phyloP scores from a whole-genome alignment of 2,329 filamentous ascomycete genomes.

The Cryphonectria carpinicola region DNA sequence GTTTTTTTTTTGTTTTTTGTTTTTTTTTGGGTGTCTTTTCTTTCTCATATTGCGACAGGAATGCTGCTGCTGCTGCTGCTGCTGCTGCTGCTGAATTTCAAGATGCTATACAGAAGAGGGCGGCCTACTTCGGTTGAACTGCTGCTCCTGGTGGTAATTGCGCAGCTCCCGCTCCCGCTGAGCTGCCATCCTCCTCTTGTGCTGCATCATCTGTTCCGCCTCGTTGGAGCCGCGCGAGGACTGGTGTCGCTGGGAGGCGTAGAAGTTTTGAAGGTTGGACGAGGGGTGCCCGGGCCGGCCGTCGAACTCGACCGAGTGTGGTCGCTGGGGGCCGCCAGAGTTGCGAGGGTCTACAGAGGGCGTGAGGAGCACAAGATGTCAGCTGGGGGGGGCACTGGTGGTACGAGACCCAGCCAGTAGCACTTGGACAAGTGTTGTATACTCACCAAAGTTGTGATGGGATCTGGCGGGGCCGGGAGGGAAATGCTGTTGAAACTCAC shows the following conservation, averaged over 20 bases:
- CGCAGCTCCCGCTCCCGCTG: slow-evolving; percentile 98
- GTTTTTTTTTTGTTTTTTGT: slow-evolving; percentile 36
- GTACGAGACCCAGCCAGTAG: slow-evolving; percentile 36
- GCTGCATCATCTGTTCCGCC: slow-evolving; percentile 98
- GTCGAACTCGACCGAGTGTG: slow-evolving; percentile 26
- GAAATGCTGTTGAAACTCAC: slow-evolving; percentile 76
- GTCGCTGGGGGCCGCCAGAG: slow-evolving; percentile 27
- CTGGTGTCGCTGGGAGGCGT: slow-evolving; percentile 91
- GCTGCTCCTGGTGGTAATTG: slow-evolving; percentile 99
- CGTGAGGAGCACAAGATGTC: slow-evolving; percentile 13
- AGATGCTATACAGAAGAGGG: slow-evolving; percentile 73
- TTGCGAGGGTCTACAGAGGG: slow-evolving; percentile 27
- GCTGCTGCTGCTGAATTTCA: slow-evolving; percentile 28
- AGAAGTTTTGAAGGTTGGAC: slow-evolving; percentile 89
- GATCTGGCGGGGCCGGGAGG: slow-evolving; percentile 55
- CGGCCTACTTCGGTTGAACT: slow-evolving; percentile 99
- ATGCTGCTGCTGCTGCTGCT: slow-evolving; percentile 38
- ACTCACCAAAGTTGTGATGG: slow-evolving; percentile 64
- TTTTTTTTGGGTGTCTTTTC: slow-evolving; percentile 38
- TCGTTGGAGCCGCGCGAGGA: slow-evolving; percentile 81
- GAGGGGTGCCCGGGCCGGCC: slow-evolving; percentile 38
- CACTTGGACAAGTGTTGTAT: slow-evolving; percentile 32
- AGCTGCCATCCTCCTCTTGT: slow-evolving; percentile 98
- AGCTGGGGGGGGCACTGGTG: slow-evolving; percentile 31
- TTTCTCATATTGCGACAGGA: slow-evolving; percentile 44